A percentile compares a stretch with the other conserved stretches of the same genome.
Evolutionary conservation across 2,329 filamentous ascomycete species (phyloP).

Genomic region (Madurella mycetomatis): DNA sequence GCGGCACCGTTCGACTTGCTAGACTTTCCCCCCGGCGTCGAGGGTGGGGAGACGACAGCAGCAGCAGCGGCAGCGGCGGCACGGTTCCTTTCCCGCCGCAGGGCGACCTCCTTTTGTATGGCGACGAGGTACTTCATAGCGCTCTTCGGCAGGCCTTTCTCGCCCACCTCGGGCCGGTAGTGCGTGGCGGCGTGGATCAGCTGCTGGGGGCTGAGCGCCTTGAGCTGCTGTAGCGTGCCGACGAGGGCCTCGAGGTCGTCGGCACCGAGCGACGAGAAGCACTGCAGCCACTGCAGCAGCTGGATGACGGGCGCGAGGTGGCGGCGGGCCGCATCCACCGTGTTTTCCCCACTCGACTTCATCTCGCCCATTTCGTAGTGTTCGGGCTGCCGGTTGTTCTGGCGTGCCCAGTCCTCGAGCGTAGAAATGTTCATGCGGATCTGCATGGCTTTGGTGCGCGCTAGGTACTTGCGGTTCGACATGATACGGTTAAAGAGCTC

Average conservation of each 20-base stretch:
- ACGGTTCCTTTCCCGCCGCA: constrained; percentile 52
- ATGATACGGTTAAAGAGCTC: constrained; percentile 98
- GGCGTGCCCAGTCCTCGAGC: constrained; percentile 90
- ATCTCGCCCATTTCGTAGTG: constrained; percentile 93
- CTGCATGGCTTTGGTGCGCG: constrained; percentile 97
- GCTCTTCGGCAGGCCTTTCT: constrained; percentile 84
- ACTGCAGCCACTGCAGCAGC: constrained; percentile 94
- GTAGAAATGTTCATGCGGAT: constrained; percentile 98
- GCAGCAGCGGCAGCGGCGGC: constrained; percentile 43
- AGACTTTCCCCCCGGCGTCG: constrained; percentile 41
- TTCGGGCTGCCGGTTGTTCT: constrained; percentile 89
- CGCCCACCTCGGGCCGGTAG: constrained; percentile 90
- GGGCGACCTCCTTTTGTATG: constrained; percentile 68
- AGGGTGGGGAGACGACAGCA: constrained; percentile 37
- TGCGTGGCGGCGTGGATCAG: constrained; percentile 88
- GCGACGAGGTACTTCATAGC: constrained; percentile 81
- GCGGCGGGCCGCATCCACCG: constrained; percentile 73
- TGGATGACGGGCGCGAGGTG: constrained; percentile 91
- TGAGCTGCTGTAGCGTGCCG: constrained; percentile 83
- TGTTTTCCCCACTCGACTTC: constrained; percentile 78
- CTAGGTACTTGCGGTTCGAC: constrained; percentile 90
- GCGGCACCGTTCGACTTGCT: constrained; percentile 40
- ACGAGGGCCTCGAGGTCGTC: constrained; percentile 87
- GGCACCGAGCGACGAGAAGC: constrained; percentile 81
- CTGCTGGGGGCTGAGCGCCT: constrained; percentile 78